These are phyloP conservation scores for Dactylellina cionopaga DNA, from an alignment of 2,329 filamentous ascomycete species.

Conservation along the genomic window DNA sequence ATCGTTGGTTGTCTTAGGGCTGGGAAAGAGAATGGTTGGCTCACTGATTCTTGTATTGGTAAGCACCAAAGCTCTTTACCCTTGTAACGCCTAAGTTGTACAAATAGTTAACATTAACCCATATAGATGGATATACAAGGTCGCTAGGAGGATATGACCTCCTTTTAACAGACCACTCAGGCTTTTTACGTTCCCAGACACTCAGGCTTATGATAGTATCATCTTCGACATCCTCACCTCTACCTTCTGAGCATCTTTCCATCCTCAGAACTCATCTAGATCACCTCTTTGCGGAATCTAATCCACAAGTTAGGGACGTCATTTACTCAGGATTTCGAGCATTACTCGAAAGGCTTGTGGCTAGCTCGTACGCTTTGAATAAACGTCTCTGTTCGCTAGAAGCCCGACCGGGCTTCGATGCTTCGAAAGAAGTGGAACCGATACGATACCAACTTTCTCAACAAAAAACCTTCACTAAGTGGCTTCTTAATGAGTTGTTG, in stretches of 20 bases:
- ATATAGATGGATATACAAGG: slow-evolving; percentile 13
- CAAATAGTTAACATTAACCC: background rate
- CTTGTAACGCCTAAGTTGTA: background rate
- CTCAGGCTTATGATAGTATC: slow-evolving; percentile 66
- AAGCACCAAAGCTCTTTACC: background rate
- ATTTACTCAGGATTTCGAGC: slow-evolving; percentile 78
- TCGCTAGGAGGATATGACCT: slow-evolving; percentile 31
- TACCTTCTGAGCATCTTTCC: background rate
- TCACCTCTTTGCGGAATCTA: slow-evolving; percentile 81
- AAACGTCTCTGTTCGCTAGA: slow-evolving; percentile 23
- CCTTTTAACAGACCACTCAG: slow-evolving; percentile 16
- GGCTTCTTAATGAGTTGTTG: slow-evolving; percentile 76
- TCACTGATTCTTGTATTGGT: slow-evolving; percentile 52
- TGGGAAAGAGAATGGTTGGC: slow-evolving; percentile 55
- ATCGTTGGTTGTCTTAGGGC: slow-evolving; percentile 55
- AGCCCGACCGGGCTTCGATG: background rate
- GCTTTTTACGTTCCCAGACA: slow-evolving; percentile 26
- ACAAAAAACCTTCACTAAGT: slow-evolving; percentile 69
- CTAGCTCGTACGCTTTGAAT: slow-evolving; percentile 41
- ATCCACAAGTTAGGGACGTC: slow-evolving; percentile 86
- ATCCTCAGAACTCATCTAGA: slow-evolving; percentile 71
- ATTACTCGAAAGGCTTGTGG: slow-evolving; percentile 75
- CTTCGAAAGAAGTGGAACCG: background rate
- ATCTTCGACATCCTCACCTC: slow-evolving; percentile 71
- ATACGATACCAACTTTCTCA: background rate